These are phyloP conservation scores for Podospora tetraspora DNA, from an alignment of 495 filamentous ascomycete species.

Conservation along the genomic window DNA sequence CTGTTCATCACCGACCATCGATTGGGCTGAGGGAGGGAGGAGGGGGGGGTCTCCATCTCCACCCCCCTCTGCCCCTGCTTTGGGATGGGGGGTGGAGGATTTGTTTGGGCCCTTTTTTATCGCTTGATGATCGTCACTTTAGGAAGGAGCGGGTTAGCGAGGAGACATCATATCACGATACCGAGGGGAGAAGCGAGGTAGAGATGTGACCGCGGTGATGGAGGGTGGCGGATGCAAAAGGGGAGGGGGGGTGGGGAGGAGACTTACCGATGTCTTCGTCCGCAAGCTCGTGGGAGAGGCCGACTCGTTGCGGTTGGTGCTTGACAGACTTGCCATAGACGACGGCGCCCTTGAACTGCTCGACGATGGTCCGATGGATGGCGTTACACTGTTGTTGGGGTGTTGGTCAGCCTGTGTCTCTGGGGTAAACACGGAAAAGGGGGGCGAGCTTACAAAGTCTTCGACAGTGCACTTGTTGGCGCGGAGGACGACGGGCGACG, in stretches of 20 bases:
- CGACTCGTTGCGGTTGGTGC: constrained; percentile 96
- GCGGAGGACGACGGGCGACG: constrained; percentile 81
- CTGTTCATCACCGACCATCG: background rate
- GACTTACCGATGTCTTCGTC: constrained; percentile 95
- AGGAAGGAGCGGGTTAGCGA: constrained; percentile 24
- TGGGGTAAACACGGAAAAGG: background rate
- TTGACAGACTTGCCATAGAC: constrained; percentile 98
- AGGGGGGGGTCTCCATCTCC: background rate
- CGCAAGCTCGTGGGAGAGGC: constrained; percentile 81
- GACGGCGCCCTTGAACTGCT: constrained; percentile 91
- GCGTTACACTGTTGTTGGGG: constrained; percentile 69
- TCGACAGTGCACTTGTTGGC: constrained; percentile 81
- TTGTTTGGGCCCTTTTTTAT: constrained; percentile 44
- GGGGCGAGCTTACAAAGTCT: constrained; percentile 65
- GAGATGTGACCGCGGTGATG: background rate
- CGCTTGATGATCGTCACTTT: constrained; percentile 92
- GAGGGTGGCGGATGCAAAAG: background rate
- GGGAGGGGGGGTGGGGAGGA: constrained; percentile 15
- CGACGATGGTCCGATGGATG: constrained; percentile 92
- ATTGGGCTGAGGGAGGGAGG: background rate
- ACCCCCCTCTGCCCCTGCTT: background rate
- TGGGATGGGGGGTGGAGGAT: background rate
- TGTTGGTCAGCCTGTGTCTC: background rate
- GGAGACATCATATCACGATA: background rate
- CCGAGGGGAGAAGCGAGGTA: background rate